phyloP scores from a whole-genome alignment of 257 asterid species.

The Misopates orontium region DNA sequence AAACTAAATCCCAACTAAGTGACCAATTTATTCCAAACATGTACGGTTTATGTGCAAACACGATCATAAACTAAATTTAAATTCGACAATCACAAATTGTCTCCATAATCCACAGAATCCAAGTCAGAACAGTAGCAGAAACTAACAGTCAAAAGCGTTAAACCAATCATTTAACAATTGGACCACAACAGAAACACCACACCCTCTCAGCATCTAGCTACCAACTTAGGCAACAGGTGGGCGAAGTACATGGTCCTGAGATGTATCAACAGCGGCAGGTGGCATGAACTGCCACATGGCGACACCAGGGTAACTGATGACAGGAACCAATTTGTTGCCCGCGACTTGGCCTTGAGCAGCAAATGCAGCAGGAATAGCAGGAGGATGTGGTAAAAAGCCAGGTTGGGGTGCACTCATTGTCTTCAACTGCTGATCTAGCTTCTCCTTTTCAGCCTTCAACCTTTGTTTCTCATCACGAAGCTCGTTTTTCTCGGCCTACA shows the following conservation, averaged over 20 bases:
- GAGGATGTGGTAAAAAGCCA: constrained; percentile 52
- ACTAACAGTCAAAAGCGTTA: constrained; percentile 33
- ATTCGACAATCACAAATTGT: constrained; percentile 33
- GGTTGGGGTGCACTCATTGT: constrained; percentile 57
- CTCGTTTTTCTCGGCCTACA: constrained; percentile 81
- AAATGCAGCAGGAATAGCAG: constrained; percentile 67
- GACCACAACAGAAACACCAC: constrained; percentile 23
- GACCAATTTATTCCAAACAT: neutral
- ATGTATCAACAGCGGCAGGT: constrained; percentile 93
- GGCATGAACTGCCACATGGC: constrained; percentile 99
- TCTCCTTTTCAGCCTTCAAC: constrained; percentile 87
- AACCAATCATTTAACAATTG: constrained; percentile 33
- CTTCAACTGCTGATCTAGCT: constrained; percentile 86
- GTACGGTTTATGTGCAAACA: constrained; percentile 36
- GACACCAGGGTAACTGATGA: constrained; percentile 89
- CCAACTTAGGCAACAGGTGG: constrained; percentile 84
- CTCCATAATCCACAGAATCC: constrained; percentile 42
- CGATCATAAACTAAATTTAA: constrained; percentile 32
- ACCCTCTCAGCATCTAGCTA: constrained; percentile 24
- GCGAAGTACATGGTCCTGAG: constrained; percentile 96
- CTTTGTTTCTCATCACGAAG: constrained; percentile 94
- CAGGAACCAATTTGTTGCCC: constrained; percentile 82
- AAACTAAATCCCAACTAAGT: constrained; percentile 1
- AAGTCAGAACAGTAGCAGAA: constrained; percentile 39
- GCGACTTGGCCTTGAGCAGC: constrained; percentile 67